These are phyloP conservation scores for Tetrapyrgos nigripes DNA, from an alignment of 1,284 basidiomycete species.

Conservation along the genomic window DNA sequence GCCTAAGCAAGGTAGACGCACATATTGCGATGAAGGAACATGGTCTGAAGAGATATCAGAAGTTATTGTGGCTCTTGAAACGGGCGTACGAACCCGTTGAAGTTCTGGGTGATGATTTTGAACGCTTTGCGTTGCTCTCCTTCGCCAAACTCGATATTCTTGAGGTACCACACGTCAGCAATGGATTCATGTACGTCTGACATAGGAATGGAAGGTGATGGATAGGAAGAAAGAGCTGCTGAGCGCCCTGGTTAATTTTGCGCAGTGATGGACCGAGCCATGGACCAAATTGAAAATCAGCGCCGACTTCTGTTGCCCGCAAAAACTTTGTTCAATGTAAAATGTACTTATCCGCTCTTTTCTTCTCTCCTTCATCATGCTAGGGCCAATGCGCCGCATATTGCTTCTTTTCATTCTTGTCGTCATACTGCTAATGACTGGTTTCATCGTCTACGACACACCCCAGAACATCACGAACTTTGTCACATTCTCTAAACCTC, in stretches of 20 bases:
- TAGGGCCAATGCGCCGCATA: background rate
- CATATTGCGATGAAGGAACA: constrained; percentile 92
- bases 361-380: background rate
- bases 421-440: background rate
- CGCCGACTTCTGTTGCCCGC: no score
- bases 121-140: constrained; percentile 39
- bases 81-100: constrained; percentile 64
- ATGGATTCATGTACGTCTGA: constrained; percentile 43
- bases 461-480: background rate
- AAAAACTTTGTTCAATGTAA: background rate
- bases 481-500: background rate
- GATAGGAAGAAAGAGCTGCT: background rate
- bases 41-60: constrained; percentile 53
- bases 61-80: background rate
- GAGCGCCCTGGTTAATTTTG: background rate
- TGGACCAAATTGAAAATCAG: no score
- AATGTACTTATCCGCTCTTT: background rate
- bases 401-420: background rate
- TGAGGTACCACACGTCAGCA: constrained; percentile 83
- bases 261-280: no score
- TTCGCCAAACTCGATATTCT: constrained; percentile 63
- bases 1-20: constrained; percentile 40
- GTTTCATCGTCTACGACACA: background rate
- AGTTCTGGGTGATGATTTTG: constrained; percentile 85
- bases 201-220: background rate